Evolutionary conservation across 164 flowering plant genomes (phyloP).

Genomic region (Umbellularia californica): DNA sequence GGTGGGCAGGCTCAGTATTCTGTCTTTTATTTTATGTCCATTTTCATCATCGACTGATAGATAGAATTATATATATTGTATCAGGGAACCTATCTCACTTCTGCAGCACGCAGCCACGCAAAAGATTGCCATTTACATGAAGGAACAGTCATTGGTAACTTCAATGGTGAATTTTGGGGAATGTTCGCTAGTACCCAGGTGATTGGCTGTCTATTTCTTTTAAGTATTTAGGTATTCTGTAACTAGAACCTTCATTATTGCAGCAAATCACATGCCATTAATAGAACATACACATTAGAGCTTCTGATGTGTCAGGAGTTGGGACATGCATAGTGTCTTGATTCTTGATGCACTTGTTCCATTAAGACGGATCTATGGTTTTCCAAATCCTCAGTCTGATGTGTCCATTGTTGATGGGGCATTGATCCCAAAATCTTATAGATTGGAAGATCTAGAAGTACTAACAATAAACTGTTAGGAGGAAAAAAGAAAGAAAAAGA

Average conservation of each 20-base stretch:
- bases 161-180: conserved; percentile 95
- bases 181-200: conserved; percentile 91
- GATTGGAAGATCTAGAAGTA: background rate
- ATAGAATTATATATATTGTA: conserved; percentile 8
- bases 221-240: background rate
- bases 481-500: too few species aligned
- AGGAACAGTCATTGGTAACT: conserved; percentile 79
- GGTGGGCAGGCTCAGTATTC: conserved; percentile 27
- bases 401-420: background rate
- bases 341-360: background rate
- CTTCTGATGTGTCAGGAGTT: background rate
- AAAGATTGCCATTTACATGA: conserved; percentile 56
- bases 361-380: too few species aligned
- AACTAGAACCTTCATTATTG: background rate
- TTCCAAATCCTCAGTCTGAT: background rate
- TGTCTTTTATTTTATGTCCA: background rate
- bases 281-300: background rate
- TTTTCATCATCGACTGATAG: background rate
- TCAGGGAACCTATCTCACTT: conserved; percentile 94
- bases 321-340: background rate
- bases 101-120: conserved; percentile 79
- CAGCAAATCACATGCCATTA: background rate
- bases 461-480: too few species aligned
- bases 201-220: background rate
- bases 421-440: background rate